Evolutionary conservation across 257 asterid species (phyloP).

Genomic region (Solanum ossicruentum): DNA sequence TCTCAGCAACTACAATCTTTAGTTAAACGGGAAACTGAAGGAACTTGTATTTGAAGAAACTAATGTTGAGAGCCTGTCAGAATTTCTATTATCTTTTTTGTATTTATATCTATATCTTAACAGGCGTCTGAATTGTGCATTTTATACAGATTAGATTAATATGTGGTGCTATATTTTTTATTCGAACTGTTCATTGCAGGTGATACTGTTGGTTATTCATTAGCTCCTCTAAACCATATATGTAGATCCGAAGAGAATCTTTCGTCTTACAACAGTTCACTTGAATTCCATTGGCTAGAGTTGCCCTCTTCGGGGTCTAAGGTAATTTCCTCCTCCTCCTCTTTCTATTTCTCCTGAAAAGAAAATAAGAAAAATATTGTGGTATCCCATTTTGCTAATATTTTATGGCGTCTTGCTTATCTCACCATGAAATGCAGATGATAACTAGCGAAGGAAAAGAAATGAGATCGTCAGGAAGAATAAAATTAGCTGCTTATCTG

Average conservation of each 20-base stretch:
- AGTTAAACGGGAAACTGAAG: background rate
- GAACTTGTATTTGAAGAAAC: background rate
- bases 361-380: background rate
- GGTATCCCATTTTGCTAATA: background rate
- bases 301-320: slow-evolving; percentile 44
- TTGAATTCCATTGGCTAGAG: slow-evolving; percentile 58
- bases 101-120: background rate
- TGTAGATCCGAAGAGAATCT: slow-evolving; percentile 22
- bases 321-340: slow-evolving; percentile 28
- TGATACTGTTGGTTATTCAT: slow-evolving; percentile 50
- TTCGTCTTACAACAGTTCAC: slow-evolving; percentile 9
- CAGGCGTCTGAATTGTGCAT: background rate
- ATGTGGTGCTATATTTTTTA: background rate
- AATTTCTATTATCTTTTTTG: background rate
- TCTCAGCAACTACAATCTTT: background rate
- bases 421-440: slow-evolving; percentile 31
- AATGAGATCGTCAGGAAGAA: slow-evolving; percentile 29
- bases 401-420: background rate
- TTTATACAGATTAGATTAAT: background rate
- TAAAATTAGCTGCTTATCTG: slow-evolving; percentile 52
- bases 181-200: slow-evolving; percentile 35
- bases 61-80: background rate
- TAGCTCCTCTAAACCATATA: slow-evolving; percentile 51
- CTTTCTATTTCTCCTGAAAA: background rate
- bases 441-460: slow-evolving; percentile 7